phyloP scores from a whole-genome alignment of 2,329 filamentous ascomycete genomes.

The Xylaria multiplex region DNA sequence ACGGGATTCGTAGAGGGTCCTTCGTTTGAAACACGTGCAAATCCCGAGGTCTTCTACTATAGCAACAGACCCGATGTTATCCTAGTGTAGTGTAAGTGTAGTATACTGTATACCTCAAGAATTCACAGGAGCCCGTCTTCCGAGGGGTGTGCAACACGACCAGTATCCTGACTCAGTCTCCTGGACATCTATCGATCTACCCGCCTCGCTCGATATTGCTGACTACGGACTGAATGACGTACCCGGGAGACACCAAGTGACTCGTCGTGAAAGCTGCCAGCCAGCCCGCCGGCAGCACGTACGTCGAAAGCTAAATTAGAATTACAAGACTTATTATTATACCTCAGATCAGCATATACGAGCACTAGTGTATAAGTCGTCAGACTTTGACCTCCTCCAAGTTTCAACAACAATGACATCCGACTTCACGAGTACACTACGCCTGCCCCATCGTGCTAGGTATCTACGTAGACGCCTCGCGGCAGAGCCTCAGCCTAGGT shows the following conservation, averaged over 20 bases:
- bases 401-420: not conserved
- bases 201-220: not conserved
- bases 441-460: not conserved
- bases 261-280: too few relatives aligned
- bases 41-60: not conserved
- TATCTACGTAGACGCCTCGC: not conserved
- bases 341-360: constrained; percentile 6
- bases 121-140: not conserved
- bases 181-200: too few relatives aligned
- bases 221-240: not conserved
- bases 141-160: not conserved
- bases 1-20: not conserved
- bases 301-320: too few relatives aligned
- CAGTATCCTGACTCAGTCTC: not conserved
- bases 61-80: not conserved
- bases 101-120: too few relatives aligned
- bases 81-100: too few relatives aligned
- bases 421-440: not conserved
- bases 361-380: not conserved
- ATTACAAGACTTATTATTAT: not conserved
- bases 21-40: not conserved
- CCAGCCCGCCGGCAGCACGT: too few relatives aligned
- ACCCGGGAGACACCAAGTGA: not conserved
- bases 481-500: constrained; percentile 5
- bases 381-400: too few relatives aligned